phyloP scores from a whole-genome alignment of 1,284 basidiomycete genomes.

The Tilletia setariae region DNA sequence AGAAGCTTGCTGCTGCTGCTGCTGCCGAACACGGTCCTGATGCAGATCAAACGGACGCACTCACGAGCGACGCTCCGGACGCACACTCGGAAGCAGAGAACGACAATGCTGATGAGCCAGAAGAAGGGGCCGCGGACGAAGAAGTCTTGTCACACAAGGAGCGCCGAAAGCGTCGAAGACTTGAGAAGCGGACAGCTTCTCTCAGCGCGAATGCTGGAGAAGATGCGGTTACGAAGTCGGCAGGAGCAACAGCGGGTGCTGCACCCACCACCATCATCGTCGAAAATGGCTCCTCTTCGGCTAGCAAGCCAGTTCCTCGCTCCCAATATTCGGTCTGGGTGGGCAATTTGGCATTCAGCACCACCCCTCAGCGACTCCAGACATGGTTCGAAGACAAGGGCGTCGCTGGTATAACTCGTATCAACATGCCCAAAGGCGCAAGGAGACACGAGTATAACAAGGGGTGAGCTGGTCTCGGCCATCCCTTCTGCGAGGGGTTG shows the following conservation, averaged over 20 bases:
- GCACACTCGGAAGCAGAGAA: constrained; percentile 66
- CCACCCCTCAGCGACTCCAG: constrained; percentile 33
- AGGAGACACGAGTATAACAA: constrained; percentile 58
- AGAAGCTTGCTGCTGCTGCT: constrained; percentile 68
- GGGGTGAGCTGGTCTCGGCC: constrained; percentile 54
- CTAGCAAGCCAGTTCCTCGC: constrained; percentile 55
- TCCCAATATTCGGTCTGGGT: constrained; percentile 65
- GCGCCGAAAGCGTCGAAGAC: constrained; percentile 37
- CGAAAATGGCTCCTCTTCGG: constrained; percentile 17
- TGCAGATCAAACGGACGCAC: constrained; percentile 67
- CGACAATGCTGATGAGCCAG: constrained; percentile 63
- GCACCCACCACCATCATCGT: not conserved
- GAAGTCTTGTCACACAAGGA: constrained; percentile 48
- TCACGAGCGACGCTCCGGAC: constrained; percentile 71
- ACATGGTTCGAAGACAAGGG: constrained; percentile 42
- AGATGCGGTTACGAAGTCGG: constrained; percentile 4
- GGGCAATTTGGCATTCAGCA: constrained; percentile 50
- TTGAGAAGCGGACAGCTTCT: constrained; percentile 27
- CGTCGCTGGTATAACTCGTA: constrained; percentile 57
- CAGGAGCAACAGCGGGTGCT: constrained; percentile 10
- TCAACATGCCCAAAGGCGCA: constrained; percentile 60
- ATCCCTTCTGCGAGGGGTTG: not conserved
- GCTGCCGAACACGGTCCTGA: constrained; percentile 67
- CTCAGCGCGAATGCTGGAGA: constrained; percentile 7
- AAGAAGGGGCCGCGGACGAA: constrained; percentile 28